Evolutionary conservation across 257 asterid species (phyloP).

Genomic region (Ajuga chamaepitys): DNA sequence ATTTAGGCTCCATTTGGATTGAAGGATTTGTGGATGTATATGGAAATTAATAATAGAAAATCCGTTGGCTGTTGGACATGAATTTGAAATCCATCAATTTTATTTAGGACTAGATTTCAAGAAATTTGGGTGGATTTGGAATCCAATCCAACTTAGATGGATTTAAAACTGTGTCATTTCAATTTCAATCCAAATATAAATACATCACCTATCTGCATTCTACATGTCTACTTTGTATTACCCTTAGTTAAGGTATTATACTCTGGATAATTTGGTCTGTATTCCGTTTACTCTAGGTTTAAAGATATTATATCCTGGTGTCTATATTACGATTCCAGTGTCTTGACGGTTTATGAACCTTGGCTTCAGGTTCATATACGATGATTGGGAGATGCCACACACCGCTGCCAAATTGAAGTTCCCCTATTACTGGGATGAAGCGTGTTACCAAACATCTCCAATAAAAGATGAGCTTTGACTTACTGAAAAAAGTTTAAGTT

Average conservation of each 20-base stretch:
- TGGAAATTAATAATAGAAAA: too few relatives aligned
- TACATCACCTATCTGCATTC: too few relatives aligned
- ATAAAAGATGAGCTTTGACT: constrained; percentile 70
- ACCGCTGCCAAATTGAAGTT: constrained; percentile 80
- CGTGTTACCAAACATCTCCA: constrained; percentile 35
- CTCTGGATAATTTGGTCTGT: too few relatives aligned
- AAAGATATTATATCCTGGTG: background rate
- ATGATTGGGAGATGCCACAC: constrained; percentile 89
- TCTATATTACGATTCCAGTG: background rate
- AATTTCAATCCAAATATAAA: too few relatives aligned
- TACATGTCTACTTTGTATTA: background rate
- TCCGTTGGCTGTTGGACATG: too few relatives aligned
- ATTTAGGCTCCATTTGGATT: background rate
- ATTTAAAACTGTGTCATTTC: too few relatives aligned
- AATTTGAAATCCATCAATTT: too few relatives aligned
- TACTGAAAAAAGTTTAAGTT: too few relatives aligned
- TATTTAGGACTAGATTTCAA: too few relatives aligned
- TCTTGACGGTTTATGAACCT: background rate
- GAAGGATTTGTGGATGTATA: too few relatives aligned
- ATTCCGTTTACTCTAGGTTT: background rate
- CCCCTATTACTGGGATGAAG: constrained; percentile 80
- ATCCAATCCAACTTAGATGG: too few relatives aligned
- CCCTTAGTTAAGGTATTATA: background rate
- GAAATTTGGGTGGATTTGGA: too few relatives aligned
- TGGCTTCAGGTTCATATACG: constrained; percentile 67